phyloP scores from a whole-genome alignment of 495 filamentous ascomycete species.

The Schizothecium vesticola region DNA sequence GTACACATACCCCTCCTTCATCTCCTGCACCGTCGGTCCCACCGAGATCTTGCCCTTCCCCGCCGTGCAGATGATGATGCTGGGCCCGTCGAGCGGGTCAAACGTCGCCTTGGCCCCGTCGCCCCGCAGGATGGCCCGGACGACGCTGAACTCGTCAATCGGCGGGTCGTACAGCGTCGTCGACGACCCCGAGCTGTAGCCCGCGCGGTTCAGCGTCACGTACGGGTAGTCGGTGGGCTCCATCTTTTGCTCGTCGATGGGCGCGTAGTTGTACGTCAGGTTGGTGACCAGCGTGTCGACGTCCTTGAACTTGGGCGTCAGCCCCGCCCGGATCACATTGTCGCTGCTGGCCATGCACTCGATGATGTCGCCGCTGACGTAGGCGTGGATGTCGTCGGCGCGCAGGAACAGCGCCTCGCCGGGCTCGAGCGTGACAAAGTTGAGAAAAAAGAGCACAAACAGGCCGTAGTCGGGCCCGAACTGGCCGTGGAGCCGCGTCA shows the following conservation, averaged over 20 bases:
- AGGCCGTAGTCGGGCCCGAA: slow-evolving; percentile 44
- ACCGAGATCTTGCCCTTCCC: slow-evolving; percentile 80
- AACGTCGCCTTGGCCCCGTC: slow-evolving; percentile 77
- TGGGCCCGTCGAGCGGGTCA: slow-evolving; percentile 79
- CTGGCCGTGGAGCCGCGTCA: slow-evolving; percentile 62
- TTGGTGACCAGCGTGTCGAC: slow-evolving; percentile 84
- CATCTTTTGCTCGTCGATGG: slow-evolving; percentile 93
- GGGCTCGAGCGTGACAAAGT: slow-evolving; percentile 54
- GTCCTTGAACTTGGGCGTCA: slow-evolving; percentile 98
- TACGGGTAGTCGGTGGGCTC: slow-evolving; percentile 76
- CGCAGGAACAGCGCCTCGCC: slow-evolving; percentile 95
- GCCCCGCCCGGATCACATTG: slow-evolving; percentile 94
- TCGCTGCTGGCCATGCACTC: slow-evolving; percentile 98
- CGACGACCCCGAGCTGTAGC: slow-evolving; percentile 67
- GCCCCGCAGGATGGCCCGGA: slow-evolving; percentile 68
- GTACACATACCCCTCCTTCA: slow-evolving; percentile 72
- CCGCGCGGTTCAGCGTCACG: slow-evolving; percentile 66
- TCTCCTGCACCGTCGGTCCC: slow-evolving; percentile 61
- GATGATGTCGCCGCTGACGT: slow-evolving; percentile 92
- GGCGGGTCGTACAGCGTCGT: slow-evolving; percentile 83
- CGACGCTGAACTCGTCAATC: slow-evolving; percentile 92
- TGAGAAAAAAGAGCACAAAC: slow-evolving; percentile 44
- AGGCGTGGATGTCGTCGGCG: slow-evolving; percentile 95
- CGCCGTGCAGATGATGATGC: slow-evolving; percentile 82
- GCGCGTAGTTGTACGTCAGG: slow-evolving; percentile 91